Evolutionary conservation across 257 asterid species (phyloP).

Genomic region (Scutellaria barbata): DNA sequence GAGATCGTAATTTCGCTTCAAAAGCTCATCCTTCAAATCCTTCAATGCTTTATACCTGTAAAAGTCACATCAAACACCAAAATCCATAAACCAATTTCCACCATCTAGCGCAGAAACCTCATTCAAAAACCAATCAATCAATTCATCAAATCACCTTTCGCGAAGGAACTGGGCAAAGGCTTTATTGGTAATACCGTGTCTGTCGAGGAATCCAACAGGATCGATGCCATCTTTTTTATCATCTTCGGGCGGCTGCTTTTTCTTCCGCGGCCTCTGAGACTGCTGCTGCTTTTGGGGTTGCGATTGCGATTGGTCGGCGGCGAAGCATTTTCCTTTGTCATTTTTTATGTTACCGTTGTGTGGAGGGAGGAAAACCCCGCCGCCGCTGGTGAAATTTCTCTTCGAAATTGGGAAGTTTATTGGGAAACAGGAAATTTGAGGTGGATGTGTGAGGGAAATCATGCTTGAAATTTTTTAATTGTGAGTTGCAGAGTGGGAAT

Average conservation of each 20-base stretch:
- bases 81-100: slow-evolving; percentile 8
- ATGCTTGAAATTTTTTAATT: slow-evolving; percentile 27
- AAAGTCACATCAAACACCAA: slow-evolving; percentile 25
- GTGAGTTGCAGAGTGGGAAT: slow-evolving; percentile 22
- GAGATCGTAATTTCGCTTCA: slow-evolving; percentile 55
- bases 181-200: slow-evolving; percentile 68
- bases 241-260: slow-evolving; percentile 38
- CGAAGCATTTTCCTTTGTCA: slow-evolving; percentile 42
- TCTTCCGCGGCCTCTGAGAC: slow-evolving; percentile 46
- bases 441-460: slow-evolving; percentile 43
- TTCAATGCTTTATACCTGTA: slow-evolving; percentile 82
- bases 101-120: slow-evolving; percentile 10
- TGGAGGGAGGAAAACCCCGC: slow-evolving; percentile 27
- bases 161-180: slow-evolving; percentile 85
- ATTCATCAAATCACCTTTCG: slow-evolving; percentile 59
- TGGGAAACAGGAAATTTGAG: slow-evolving; percentile 37
- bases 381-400: slow-evolving; percentile 19
- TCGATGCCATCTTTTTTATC: slow-evolving; percentile 56
- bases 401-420: slow-evolving; percentile 23
- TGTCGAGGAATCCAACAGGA: slow-evolving; percentile 89
- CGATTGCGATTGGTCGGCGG: slow-evolving; percentile 42
- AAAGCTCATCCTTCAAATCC: slow-evolving; percentile 77
- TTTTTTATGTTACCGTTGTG: slow-evolving; percentile 15
- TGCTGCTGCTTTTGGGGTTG: slow-evolving; percentile 29
- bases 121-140: neutral